These are phyloP conservation scores for Pyrrhoderma lamaoense DNA, from an alignment of 1,284 basidiomycete genomes.

Conservation along the genomic window DNA sequence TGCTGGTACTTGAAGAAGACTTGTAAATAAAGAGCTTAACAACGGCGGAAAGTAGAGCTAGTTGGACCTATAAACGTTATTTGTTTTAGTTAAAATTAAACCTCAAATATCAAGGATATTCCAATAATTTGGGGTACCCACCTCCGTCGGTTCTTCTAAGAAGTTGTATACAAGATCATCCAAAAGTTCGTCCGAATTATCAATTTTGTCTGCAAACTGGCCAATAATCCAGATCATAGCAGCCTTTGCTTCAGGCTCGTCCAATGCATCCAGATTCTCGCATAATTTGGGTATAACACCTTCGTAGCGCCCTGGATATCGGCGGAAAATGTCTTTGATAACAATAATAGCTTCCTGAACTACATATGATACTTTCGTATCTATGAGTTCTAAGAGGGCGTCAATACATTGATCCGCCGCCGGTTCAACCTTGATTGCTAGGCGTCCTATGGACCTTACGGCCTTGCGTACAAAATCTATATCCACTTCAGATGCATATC, in stretches of 20 bases:
- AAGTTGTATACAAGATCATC: conserved; percentile 91
- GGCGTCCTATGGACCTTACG: conserved; percentile 90
- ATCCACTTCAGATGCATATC: conserved; percentile 97
- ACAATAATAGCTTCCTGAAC: conserved; percentile 98
- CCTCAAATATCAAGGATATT: too few species aligned
- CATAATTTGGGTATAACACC: conserved; percentile 91
- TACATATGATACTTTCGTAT: conserved; percentile 93
- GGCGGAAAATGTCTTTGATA: conserved; percentile 96
- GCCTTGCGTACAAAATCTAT: conserved; percentile 97
- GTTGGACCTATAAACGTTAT: conserved; percentile 97
- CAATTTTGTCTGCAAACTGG: conserved; percentile 93
- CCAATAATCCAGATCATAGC: conserved; percentile 99
- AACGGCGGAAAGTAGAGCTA: conserved; percentile 89
- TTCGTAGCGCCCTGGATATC: conserved; percentile 96
- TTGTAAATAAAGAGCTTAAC: conserved; percentile 98
- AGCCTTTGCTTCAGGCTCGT: conserved; percentile 95
- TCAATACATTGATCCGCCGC: conserved; percentile 89
- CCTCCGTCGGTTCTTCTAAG: conserved; percentile 89
- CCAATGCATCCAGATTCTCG: conserved; percentile 85
- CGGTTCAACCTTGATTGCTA: conserved; percentile 93
- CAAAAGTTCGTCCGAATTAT: conserved; percentile 92
- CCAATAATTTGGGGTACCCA: conserved; percentile 29
- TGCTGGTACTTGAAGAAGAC: conserved; percentile 73
- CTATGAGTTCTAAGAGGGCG: conserved; percentile 80
- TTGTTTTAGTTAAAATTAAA: too few species aligned